phyloP scores from a whole-genome alignment of 495 filamentous ascomycete genomes.

The Neurospora sp. region DNA sequence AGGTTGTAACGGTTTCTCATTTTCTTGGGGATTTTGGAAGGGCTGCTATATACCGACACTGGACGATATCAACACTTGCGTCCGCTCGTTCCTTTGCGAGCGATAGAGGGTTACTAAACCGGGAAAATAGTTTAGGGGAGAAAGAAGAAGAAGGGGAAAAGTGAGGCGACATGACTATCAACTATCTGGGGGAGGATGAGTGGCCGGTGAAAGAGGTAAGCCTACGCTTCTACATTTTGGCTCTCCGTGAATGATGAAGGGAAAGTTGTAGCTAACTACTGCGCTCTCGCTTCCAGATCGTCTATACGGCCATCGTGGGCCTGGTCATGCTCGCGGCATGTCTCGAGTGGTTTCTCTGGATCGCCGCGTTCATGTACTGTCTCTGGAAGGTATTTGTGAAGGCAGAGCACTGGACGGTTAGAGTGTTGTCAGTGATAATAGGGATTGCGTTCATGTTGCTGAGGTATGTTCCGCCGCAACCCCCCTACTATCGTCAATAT shows the following conservation, averaged over 20 bases:
- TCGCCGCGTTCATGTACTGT: conserved; percentile 87
- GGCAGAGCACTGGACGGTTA: conserved; percentile 77
- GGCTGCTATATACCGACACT: not conserved
- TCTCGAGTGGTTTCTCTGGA: conserved; percentile 91
- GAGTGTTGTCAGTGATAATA: conserved; percentile 65
- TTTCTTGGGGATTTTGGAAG: no score
- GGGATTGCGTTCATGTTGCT: conserved; percentile 61
- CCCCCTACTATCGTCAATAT: not conserved
- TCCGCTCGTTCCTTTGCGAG: not conserved
- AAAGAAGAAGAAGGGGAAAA: conserved; percentile 15
- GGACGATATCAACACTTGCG: not conserved
- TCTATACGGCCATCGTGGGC: conserved; percentile 76
- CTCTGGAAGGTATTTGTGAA: conserved; percentile 81
- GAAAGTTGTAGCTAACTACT: no score
- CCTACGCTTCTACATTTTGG: no score
- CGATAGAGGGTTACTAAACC: not conserved
- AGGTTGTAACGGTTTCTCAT: no score
- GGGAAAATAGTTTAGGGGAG: not conserved
- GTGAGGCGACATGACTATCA: conserved; percentile 20
- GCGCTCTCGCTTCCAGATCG: conserved; percentile 22
- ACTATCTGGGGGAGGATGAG: not conserved
- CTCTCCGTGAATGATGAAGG: no score
- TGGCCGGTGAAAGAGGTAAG: conserved; percentile 59
- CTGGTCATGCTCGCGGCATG: conserved; percentile 74
- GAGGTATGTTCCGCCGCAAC: conserved; percentile 54